These are phyloP conservation scores for Cyberlindnera nakhonratchasimensis DNA, from an alignment of 805 yeast genomes.

Conservation along the genomic window DNA sequence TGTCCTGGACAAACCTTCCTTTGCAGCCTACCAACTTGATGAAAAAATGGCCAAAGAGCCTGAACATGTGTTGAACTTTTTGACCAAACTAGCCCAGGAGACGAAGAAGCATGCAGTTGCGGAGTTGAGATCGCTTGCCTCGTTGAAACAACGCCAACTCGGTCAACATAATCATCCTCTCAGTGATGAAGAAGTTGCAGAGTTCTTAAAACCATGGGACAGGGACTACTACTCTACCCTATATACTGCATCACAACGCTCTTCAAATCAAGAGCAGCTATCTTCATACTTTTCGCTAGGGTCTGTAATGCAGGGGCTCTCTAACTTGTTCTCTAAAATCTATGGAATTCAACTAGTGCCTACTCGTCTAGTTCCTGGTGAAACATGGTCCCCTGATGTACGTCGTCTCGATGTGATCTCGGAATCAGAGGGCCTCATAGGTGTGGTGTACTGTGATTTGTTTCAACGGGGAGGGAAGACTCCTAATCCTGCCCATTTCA, in stretches of 20 bases:
- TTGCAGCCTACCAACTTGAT: slow-evolving; percentile 73
- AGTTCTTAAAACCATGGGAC: slow-evolving; percentile 82
- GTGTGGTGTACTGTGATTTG: slow-evolving; percentile 83
- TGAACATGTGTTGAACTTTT: slow-evolving; percentile 66
- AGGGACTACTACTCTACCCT: slow-evolving; percentile 60
- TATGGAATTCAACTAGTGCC: slow-evolving; percentile 80
- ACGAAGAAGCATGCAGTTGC: slow-evolving; percentile 50
- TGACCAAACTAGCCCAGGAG: slow-evolving; percentile 53
- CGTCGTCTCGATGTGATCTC: slow-evolving; percentile 75
- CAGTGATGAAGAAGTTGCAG: slow-evolving; percentile 40
- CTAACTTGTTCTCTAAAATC: slow-evolving; percentile 60
- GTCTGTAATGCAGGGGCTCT: slow-evolving; percentile 78
- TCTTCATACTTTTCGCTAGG: slow-evolving; percentile 79
- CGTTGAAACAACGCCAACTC: slow-evolving; percentile 33
- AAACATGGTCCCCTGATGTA: slow-evolving; percentile 87
- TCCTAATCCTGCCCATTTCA: slow-evolving; percentile 91
- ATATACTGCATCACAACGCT: slow-evolving; percentile 30
- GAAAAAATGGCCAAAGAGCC: slow-evolving; percentile 91
- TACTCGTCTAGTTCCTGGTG: slow-evolving; percentile 58
- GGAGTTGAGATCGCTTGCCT: slow-evolving; percentile 53
- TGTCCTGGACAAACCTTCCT: slow-evolving; percentile 67
- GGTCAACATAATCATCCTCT: slow-evolving; percentile 20
- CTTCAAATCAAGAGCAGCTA: slow-evolving; percentile 44
- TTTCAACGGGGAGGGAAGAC: slow-evolving; percentile 74
- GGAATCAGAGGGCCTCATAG: slow-evolving; percentile 59